A percentile compares a stretch with the other conserved stretches of the same genome.
Conservation (phyloP, 2,329 filamentous ascomycete genomes). For the Gremmenia infestans region DNA sequence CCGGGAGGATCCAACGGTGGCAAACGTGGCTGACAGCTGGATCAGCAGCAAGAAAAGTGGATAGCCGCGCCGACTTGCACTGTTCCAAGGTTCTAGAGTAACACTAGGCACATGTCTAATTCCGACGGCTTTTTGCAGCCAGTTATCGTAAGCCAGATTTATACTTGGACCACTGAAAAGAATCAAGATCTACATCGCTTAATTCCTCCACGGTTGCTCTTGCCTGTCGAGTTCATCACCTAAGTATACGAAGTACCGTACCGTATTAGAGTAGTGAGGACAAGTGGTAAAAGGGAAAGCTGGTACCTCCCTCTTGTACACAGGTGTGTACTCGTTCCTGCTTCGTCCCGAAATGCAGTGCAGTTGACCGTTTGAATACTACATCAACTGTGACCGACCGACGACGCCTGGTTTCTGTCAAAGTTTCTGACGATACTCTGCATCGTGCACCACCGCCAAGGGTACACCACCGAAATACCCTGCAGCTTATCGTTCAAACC, state of each 20-base stretch:
- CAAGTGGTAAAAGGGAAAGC: background rate
- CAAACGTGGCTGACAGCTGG: conserved; percentile 18
- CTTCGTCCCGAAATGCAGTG: background rate
- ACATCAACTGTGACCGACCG: background rate
- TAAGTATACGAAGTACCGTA: background rate
- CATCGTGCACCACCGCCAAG: conserved; percentile 12
- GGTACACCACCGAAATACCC: conserved; percentile 11
- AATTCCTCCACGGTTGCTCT: conserved; percentile 7
- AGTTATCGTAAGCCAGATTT: background rate
- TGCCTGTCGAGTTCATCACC: background rate
- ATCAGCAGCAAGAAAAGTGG: conserved; percentile 8
- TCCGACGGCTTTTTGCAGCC: background rate
- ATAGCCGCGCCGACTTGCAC: conserved; percentile 12
- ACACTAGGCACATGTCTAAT: conserved; percentile 5
- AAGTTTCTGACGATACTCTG: conserved; percentile 18
- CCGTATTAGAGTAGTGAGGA: too few species aligned
- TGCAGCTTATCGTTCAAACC: conserved; percentile 27
- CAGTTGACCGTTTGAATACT: conserved; percentile 3
- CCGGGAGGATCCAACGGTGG: conserved; percentile 21
- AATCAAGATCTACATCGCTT: conserved; percentile 18
- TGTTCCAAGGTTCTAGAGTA: conserved; percentile 16
- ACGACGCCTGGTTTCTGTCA: too few species aligned
- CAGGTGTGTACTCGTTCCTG: conserved; percentile 2
- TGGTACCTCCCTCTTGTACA: background rate
- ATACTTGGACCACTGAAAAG: background rate